Base-by-base conservation (phyloP, 2,329 filamentous ascomycete species). In the Dothiorella sarmentorum region DNA sequence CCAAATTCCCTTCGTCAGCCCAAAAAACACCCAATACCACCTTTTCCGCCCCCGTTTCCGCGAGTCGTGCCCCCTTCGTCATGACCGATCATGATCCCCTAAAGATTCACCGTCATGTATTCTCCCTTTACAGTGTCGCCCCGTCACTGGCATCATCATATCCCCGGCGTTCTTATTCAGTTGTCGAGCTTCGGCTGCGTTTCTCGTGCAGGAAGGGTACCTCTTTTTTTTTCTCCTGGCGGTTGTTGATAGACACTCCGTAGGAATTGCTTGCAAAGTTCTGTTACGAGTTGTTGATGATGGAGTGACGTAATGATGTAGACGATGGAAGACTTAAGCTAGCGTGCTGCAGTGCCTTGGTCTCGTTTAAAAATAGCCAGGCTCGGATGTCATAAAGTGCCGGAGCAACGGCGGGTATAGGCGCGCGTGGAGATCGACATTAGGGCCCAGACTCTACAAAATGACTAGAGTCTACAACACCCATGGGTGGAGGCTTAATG, bases 81-180 rank as follows among this genome's bases (percentile, higher is more conserved):
- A 60, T 60, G 58, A 56, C 49, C 42, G 52, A 51, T 26, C 58
- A 56, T 56, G 58, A 60, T 7, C 58, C 45, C 58, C 47, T 51
- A 22, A 60, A 47, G 58, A 60, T 60, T 47, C 58, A 60, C 58
- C 58, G 35, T 60, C 58, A 56, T 60, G 58, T 60, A 60, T 43
- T 53, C 38, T 29, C 58, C 51, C 33, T 57, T 58, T 20, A 43
- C 55, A 49, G 56, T 45, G 57, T 45, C 58, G 18, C 24, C 11
- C 17, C 29, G 58, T 49, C 49, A 60, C 40, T 43, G 58, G 43
- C 58, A 47, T 60, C 58, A 60, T 60, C 58, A 60, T 60, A 60
- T 56, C 51, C 58, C 58, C 43, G 58, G 58, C 58, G 58, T 60
- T 60, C 40, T 59, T n/a, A 20, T 37, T 37, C 44, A 26, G 43